Conservation (phyloP, 73 alveolate species). For the Durusdinium trenchii region DNA sequence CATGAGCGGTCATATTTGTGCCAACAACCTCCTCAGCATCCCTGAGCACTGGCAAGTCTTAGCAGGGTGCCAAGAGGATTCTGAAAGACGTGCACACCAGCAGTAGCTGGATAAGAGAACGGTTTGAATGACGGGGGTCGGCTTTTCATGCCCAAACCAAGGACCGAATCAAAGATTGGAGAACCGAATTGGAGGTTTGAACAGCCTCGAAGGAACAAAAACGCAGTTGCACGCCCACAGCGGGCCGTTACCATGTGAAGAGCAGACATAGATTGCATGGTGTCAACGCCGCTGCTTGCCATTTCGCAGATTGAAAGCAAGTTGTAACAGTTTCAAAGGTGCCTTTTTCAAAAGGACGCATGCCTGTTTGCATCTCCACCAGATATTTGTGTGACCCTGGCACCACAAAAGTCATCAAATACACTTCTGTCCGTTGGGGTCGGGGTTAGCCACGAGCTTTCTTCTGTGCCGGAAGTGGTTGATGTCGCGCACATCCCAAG, state of each 20-base stretch:
- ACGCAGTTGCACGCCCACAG: not conserved
- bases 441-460: no score
- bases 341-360: no score
- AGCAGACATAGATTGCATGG: no score
- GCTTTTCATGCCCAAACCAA: not conserved
- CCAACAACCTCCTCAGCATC: conserved; percentile 80
- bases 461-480: no score
- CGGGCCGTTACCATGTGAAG: not conserved
- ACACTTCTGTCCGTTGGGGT: no score
- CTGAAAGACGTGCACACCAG: not conserved
- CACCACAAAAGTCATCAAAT: no score
- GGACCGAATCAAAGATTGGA: conserved; percentile 90
- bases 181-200: conserved; percentile 81
- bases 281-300: no score
- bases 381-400: no score
- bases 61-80: not conserved
- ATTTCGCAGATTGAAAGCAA: not conserved
- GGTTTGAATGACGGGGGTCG: not conserved
- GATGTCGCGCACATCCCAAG: conserved; percentile 56
- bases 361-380: no score
- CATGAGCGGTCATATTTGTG: conserved; percentile 85
- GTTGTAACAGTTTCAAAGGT: no score
- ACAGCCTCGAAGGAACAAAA: no score
- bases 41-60: conserved; percentile 82
- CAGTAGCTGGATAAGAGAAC: not conserved